Evolutionary conservation across 2,329 filamentous ascomycete genomes (phyloP), one percentile per base, ranked within the genome.

Genomic region (Exophiala phaeomuriformis): DNA sequence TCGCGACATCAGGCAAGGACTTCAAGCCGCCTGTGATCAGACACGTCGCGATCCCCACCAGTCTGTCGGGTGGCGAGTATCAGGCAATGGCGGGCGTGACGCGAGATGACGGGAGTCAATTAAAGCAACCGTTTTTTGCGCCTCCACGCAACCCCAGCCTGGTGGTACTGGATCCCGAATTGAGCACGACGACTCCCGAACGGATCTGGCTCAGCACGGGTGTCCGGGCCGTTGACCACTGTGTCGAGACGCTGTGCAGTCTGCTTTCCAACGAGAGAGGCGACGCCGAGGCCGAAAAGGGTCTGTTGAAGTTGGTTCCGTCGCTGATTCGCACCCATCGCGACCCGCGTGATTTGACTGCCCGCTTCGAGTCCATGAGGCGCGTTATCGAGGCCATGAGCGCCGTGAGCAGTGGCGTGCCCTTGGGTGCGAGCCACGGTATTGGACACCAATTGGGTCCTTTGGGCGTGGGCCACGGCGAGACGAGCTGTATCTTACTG

Each of bases 121-220:
- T 68, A 52, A 64, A 63, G 48, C 49, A 47, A n/a, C 44, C 53
- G 27, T 74, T 73, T 52, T 59, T 64, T 31, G 46, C 61, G 6
- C 69, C 72, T 0, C 63, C 67, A 3, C 69, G 71, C 31, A 73
- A 75, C 0, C 72, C 79, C 0, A 65, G 72, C 3, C 70, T 84
- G 2, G 70, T 83, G 3, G 77, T 84, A 36, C 73, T 82, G 1
- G 80, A 83, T 52, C 77, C 80, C 1, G 67, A 71, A 9, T 67
- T 83, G 0, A 72, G 71, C 10, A 64, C 68, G 1, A 75, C 75
- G 0, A 82, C 79, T 0, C 80, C 80, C 0, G 66, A 69, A 1
- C 67, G 68, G 19, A 69, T 81, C 19, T 84, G 80, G 80, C 67
- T 83, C 1, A 77, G 75, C 41, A 80, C 78, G 0, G 81, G 81